These are phyloP conservation scores for Leucosporidium scottii DNA, from an alignment of 768 basidiomycete species.

Conservation along the genomic window DNA sequence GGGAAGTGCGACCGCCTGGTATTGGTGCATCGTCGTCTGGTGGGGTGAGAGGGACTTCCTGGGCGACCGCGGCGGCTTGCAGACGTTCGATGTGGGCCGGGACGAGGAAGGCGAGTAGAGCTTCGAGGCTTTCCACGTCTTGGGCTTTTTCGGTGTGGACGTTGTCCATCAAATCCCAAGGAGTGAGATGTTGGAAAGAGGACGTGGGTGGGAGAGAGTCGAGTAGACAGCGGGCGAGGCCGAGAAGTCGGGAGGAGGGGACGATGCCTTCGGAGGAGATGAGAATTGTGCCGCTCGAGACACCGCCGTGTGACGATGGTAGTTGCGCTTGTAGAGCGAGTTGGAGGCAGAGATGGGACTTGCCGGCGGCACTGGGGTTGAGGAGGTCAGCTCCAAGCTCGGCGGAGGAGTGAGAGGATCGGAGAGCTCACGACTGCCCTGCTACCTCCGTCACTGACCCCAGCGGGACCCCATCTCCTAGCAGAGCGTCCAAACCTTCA, in stretches of 20 bases:
- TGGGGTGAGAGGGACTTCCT: background rate
- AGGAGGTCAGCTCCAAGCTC: background rate
- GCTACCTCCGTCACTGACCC: slow-evolving; percentile 3
- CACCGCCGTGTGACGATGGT: slow-evolving; percentile 52
- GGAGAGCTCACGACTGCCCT: slow-evolving; percentile 2
- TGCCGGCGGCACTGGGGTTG: slow-evolving; percentile 71
- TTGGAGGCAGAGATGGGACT: slow-evolving; percentile 85
- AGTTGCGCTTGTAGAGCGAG: slow-evolving; percentile 72
- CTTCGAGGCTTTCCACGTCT: slow-evolving; percentile 43
- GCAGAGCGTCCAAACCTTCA: background rate
- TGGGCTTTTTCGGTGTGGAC: slow-evolving; percentile 54
- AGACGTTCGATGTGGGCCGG: slow-evolving; percentile 47
- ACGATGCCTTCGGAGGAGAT: slow-evolving; percentile 65
- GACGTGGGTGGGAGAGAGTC: slow-evolving; percentile 16
- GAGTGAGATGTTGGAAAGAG: slow-evolving; percentile 3
- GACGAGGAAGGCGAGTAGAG: slow-evolving; percentile 42
- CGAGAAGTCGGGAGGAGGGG: slow-evolving; percentile 57
- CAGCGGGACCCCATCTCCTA: background rate
- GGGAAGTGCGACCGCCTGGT: slow-evolving; percentile 48
- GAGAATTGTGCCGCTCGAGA: slow-evolving; percentile 65
- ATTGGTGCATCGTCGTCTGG: slow-evolving; percentile 49
- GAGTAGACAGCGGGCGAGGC: slow-evolving; percentile 35
- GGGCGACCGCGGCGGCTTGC: slow-evolving; percentile 31
- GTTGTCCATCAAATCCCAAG: slow-evolving; percentile 36
- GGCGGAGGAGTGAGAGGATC: background rate